Base-by-base conservation (phyloP, 2,329 filamentous ascomycete genomes). In the Aspergillus niger region DNA sequence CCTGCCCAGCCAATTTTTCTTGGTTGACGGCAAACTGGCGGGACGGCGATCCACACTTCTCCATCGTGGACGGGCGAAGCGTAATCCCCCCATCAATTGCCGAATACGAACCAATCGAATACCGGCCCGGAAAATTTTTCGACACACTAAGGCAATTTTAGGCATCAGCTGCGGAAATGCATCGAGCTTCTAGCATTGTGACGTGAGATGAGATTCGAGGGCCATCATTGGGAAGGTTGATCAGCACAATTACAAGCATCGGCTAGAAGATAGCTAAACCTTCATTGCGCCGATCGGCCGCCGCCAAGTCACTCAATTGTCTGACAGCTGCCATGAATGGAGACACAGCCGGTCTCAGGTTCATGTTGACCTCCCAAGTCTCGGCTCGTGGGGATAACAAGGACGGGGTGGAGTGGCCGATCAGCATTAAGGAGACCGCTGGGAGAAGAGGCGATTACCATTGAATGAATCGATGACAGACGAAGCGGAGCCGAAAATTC, bases 191-290 rank as follows among this genome's bases (percentile, higher is more conserved):
- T 30, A n/a, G n/a, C 26, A 28, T 13, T 20, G 47, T 50, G 47
- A 50, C 47, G 47, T 50, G 47, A 50, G 47, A 50, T 50, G 44
- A 15, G 41, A 24, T 44, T 44, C 22, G 41, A n/a, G n/a, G 41
- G 41, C 41, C 22, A 22, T 22, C 20, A 20, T 44, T 44, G 41
- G 20, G 20, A 30, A 10, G 41, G 20, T 24, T 44, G 41, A 20
- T 8, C 20, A 20, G 10, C 7, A 13, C 20, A 5, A 24, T 13
- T 22, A 20, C 41, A 44, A 44, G 41, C 41, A 44, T 44, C 41
- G 20, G 41, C 17, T 22, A 22, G 22, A 24, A 8, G 20, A 5
- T 44, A 13, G 41, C 41, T 44, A 22, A 44, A 44, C 41, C 13
- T 44, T 44, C 41, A 44, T 13, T 22, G 41, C 2, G 41, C 11